phyloP scores from a whole-genome alignment of 495 filamentous ascomycete genomes.

The Aspergillus asperescens region DNA sequence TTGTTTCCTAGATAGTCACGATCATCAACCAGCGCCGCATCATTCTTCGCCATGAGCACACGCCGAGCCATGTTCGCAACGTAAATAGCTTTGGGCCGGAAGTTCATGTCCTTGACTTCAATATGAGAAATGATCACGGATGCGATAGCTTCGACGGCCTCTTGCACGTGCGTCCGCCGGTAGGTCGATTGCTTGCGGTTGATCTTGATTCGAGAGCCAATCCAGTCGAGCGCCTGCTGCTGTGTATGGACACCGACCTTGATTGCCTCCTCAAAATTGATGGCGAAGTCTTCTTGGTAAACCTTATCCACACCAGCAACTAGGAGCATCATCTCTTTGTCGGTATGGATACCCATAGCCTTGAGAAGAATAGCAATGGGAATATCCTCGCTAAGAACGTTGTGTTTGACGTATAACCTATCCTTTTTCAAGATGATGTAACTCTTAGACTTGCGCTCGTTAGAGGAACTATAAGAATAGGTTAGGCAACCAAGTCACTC shows the following conservation, averaged over 20 bases:
- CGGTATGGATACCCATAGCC: conserved; percentile 87
- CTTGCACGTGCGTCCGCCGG: conserved; percentile 69
- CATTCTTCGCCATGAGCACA: conserved; percentile 87
- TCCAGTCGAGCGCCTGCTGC: conserved; percentile 88
- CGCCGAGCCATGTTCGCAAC: conserved; percentile 93
- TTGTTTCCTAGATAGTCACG: conserved; percentile 98
- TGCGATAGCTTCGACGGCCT: conserved; percentile 85
- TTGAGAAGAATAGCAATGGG: conserved; percentile 89
- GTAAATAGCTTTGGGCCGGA: conserved; percentile 91
- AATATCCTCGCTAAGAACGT: conserved; percentile 84
- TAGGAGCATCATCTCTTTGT: conserved; percentile 87
- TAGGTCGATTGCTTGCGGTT: conserved; percentile 54
- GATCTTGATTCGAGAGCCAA: conserved; percentile 80
- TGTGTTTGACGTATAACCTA: conserved; percentile 81
- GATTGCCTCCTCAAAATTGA: conserved; percentile 89
- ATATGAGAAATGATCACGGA: conserved; percentile 91
- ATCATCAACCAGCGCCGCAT: conserved; percentile 85
- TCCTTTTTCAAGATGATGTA: conserved; percentile 93
- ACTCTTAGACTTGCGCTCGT: conserved; percentile 94
- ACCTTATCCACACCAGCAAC: conserved; percentile 75
- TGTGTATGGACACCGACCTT: conserved; percentile 81
- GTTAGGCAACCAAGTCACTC: neutral
- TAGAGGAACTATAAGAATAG: conserved; percentile 64
- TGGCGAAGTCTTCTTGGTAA: conserved; percentile 88
- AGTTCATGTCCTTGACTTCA: conserved; percentile 81